Evolutionary conservation across 176 grass and related monocot genomes (phyloP), one percentile per base, ranked within the genome.

Genomic region (Typha latifolia): DNA sequence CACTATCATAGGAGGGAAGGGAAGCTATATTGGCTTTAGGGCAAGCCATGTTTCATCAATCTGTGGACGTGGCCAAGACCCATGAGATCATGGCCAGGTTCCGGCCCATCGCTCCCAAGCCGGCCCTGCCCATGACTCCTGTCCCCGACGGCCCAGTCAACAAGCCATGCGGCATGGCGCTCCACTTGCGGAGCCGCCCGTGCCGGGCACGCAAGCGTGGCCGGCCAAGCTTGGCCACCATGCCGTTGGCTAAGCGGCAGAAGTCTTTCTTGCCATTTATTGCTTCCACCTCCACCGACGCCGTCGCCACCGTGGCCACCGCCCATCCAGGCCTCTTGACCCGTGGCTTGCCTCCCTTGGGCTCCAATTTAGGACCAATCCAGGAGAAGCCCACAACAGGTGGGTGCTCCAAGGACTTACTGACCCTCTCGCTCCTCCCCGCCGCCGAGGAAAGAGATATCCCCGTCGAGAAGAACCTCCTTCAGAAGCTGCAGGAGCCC

Each of bases 81-180:
- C 82, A 97, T 78, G 78, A 92, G 85, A 97, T 97, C 80, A 78
- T 97, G 78, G 81, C 94, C 20, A 69, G 89, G 22, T 97, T 89
- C 78, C 69, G 94, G 18, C 94, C 94, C 76, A 97, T 97, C 82
- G 94, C 94, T 59, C 94, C 94, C 31, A 97, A 82, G 83, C 89
- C 93, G 4, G 64, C 80, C 27, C 49, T 76, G 18, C 63, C 79
- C 3, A 16, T 49, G 2, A 49, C 71, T 5, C 63, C 50, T 27
- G 26, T 56, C 52, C 18, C 62, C 26, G 71, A 84, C 27, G 78
- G 61, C 49, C 27, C 61, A 2, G 47, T 62, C 18, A 63, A 47
- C 4, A 66, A 61, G 72, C 55, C 77, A 1, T 71, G 29, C 69
- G 47, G 72, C 56, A 26, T 43, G 1, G 12, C 71, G 48, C 80